These are phyloP conservation scores for Tricharina praecox DNA, from an alignment of 495 filamentous ascomycete species.

Conservation along the genomic window DNA sequence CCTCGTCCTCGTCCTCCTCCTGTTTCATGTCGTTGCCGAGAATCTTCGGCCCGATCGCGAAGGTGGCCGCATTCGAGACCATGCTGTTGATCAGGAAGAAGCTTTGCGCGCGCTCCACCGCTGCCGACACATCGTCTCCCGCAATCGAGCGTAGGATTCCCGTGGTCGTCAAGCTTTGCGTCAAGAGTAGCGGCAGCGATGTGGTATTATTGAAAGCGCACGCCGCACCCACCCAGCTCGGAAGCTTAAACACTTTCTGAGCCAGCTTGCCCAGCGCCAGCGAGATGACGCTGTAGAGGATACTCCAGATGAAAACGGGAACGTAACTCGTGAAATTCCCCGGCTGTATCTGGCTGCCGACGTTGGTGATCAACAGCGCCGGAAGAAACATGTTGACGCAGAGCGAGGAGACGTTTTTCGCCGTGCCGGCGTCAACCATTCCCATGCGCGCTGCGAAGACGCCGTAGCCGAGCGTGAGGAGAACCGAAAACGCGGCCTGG, in stretches of 20 bases:
- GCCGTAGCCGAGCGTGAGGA: conserved; percentile 51
- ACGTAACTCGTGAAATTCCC: conserved; percentile 41
- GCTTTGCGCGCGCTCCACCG: conserved; percentile 46
- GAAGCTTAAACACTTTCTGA: conserved; percentile 38
- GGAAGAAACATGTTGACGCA: conserved; percentile 57
- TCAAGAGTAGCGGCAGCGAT: conserved; percentile 48
- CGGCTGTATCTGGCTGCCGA: conserved; percentile 47
- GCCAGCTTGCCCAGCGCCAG: conserved; percentile 35
- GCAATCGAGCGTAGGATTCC: conserved; percentile 42
- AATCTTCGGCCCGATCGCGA: conserved; percentile 46
- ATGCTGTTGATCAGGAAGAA: conserved; percentile 55
- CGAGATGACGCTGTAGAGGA: conserved; percentile 39
- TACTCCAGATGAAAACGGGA: conserved; percentile 41
- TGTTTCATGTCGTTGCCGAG: conserved; percentile 32
- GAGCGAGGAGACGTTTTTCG: conserved; percentile 47
- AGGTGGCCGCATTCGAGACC: conserved; percentile 45
- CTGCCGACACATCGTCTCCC: conserved; percentile 34
- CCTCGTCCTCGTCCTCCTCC: conserved; percentile 22
- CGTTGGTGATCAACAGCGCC: conserved; percentile 48
- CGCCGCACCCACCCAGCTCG: conserved; percentile 48
- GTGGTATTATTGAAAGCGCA: conserved; percentile 67
- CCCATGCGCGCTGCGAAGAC: conserved; percentile 40
- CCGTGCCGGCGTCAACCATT: conserved; percentile 37
- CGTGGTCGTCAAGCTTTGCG: conserved; percentile 46
- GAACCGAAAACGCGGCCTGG: conserved; percentile 52